These are phyloP conservation scores for Cryptosporidium tyzzeri DNA, from an alignment of 169 alveolate genomes.

Conservation along the genomic window DNA sequence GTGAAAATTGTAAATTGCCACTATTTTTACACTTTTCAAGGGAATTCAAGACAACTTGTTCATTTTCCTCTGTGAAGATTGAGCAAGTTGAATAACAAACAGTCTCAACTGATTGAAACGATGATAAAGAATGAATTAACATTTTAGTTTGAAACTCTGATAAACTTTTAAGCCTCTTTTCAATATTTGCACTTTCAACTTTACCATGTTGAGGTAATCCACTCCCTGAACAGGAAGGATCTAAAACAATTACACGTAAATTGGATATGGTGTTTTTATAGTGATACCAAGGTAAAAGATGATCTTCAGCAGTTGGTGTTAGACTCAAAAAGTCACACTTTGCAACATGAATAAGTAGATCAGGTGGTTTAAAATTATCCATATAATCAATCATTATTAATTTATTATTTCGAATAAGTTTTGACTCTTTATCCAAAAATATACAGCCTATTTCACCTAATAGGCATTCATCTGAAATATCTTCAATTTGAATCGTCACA, in stretches of 20 bases:
- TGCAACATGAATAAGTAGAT: slow-evolving; percentile 22
- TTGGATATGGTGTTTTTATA: slow-evolving; percentile 14
- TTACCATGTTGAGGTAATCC: slow-evolving; percentile 79
- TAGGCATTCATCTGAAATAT: neutral
- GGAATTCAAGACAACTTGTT: slow-evolving; percentile 75
- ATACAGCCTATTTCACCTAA: slow-evolving; percentile 38
- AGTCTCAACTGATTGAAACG: slow-evolving; percentile 67
- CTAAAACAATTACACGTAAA: slow-evolving; percentile 63
- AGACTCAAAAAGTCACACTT: slow-evolving; percentile 28
- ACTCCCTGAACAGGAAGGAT: slow-evolving; percentile 84
- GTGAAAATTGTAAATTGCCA: slow-evolving; percentile 11
- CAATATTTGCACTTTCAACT: neutral
- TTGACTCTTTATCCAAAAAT: slow-evolving; percentile 29
- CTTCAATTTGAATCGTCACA: neutral
- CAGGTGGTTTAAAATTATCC: neutral
- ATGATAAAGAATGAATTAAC: slow-evolving; percentile 78
- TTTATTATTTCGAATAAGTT: neutral
- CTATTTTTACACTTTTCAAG: slow-evolving; percentile 19
- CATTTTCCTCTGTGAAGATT: slow-evolving; percentile 80
- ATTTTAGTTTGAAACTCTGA: slow-evolving; percentile 78
- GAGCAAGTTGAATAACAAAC: slow-evolving; percentile 83
- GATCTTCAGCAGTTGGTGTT: neutral
- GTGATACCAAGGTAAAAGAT: slow-evolving; percentile 45
- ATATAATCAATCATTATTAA: neutral
- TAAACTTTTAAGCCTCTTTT: slow-evolving; percentile 71